phyloP scores from a whole-genome alignment of 192 early-diverging fungal genomes.

The Dissophora globulifera region DNA sequence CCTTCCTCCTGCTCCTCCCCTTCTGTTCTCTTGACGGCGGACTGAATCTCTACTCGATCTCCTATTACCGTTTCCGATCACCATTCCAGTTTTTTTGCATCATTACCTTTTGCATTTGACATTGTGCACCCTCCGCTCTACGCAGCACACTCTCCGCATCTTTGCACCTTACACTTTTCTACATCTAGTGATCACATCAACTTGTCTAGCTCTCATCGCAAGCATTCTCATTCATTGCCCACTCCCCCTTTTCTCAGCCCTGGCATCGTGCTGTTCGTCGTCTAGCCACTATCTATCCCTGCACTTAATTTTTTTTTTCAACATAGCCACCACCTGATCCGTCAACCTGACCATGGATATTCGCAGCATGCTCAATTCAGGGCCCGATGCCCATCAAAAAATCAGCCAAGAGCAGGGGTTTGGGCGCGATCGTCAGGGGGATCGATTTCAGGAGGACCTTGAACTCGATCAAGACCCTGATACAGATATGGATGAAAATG shows the following conservation, averaged over 20 bases:
- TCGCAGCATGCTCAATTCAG: conserved; percentile 51
- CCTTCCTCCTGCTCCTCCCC: background rate
- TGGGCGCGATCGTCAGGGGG: background rate
- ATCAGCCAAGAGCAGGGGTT: conserved; percentile 11
- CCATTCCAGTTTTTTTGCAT: background rate
- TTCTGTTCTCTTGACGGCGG: too few species aligned
- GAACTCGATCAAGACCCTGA: conserved; percentile 31
- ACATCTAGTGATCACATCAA: too few species aligned
- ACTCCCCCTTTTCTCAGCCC: too few species aligned
- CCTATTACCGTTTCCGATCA: background rate
- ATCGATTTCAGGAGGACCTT: conserved; percentile 12
- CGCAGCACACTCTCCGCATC: too few species aligned
- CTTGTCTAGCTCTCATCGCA: too few species aligned
- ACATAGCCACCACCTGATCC: too few species aligned
- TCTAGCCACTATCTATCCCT: too few species aligned
- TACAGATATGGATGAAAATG: conserved; percentile 31
- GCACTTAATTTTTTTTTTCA: background rate
- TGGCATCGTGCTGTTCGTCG: too few species aligned
- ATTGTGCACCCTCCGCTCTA: too few species aligned
- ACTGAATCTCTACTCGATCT: too few species aligned
- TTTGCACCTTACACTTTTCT: too few species aligned
- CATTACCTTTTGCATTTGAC: too few species aligned
- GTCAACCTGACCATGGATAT: conserved; percentile 37
- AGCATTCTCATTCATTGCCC: background rate
- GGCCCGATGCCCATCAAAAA: conserved; percentile 38